Evolutionary conservation across 805 yeast species (phyloP).

Genomic region (Candida easanensis): DNA sequence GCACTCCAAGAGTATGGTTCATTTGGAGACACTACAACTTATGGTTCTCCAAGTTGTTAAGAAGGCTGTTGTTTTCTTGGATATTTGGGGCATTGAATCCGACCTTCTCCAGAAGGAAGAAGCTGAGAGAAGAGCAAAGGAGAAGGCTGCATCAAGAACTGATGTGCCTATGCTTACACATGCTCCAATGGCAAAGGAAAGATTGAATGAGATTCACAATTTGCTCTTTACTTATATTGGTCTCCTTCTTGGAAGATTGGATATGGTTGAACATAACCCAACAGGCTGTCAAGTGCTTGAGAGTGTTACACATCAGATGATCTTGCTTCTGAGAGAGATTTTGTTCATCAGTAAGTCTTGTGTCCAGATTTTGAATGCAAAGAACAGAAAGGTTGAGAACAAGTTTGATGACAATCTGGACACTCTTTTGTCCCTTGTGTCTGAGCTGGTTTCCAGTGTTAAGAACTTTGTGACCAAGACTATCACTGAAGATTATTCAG

Average conservation of each 20-base stretch:
- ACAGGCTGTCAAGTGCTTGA: conserved; percentile 69
- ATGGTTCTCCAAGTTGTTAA: conserved; percentile 66
- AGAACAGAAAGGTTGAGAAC: conserved; percentile 19
- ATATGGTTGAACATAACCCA: conserved; percentile 70
- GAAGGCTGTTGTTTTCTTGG: conserved; percentile 61
- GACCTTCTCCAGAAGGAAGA: conserved; percentile 34
- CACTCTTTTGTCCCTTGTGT: conserved; percentile 54
- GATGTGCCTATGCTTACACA: conserved; percentile 41
- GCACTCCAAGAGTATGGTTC: conserved; percentile 54
- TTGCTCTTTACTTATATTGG: conserved; percentile 60
- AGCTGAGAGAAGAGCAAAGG: conserved; percentile 6
- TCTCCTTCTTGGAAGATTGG: conserved; percentile 70
- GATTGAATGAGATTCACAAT: conserved; percentile 64
- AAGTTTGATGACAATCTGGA: conserved; percentile 46
- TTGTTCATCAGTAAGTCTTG: conserved; percentile 55
- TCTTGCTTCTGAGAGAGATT: conserved; percentile 59
- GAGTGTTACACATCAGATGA: conserved; percentile 64
- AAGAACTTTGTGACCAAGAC: conserved; percentile 59
- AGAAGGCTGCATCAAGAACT: conserved; percentile 1
- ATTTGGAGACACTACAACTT: conserved; percentile 59
- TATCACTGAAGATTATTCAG: conserved; percentile 35
- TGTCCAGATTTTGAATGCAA: conserved; percentile 32
- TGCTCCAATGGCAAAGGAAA: conserved; percentile 61
- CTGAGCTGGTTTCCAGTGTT: conserved; percentile 63
- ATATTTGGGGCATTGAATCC: conserved; percentile 69